Evolutionary conservation across 2,329 filamentous ascomycete genomes (phyloP), one percentile per base, ranked within the genome.

Genomic region (Aspergillus sp.): DNA sequence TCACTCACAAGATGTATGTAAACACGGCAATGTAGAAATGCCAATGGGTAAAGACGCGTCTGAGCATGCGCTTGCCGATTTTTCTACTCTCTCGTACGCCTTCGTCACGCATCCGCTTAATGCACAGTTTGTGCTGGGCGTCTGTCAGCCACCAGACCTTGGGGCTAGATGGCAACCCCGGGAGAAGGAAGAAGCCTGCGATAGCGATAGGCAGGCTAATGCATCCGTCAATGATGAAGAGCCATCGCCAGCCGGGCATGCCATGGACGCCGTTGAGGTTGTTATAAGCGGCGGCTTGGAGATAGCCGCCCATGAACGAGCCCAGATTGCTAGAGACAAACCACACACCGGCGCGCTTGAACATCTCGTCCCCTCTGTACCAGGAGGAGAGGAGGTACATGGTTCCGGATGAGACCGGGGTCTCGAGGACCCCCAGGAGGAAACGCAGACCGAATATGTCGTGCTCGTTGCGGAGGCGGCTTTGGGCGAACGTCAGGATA

Each of bases 141-240:
- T 59, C 56, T 2, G 59, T 67, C n/a, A 71, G 59, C 52, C 68
- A 68, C 20, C 64, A 62, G 6, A 68, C 66, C 35, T 55, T 60
- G 8, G 65, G 66, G 8, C 65, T 63, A 4, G 59, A 54, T 0
- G 69, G 70, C 8, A 69, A 60, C 38, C 69, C 65, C 2, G 69
- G 70, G 52, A 73, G 69, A 47, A 68, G 57, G 43, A 73, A 67
- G 53, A 72, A 75, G 32, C 74, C 75, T n/a, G 69, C 61, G 33
- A 74, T 65, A 3, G 64, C 73, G 48, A 71, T 73, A 30, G 67
- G 75, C 47, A 73, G 49, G 9, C 70, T 73, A 46, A 75, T 74
- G 17, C 65, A 54, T 10, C 65, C 67, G 47, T 70, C 67, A 36
- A 71, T 61, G 38, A 72, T 67, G 52, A 71, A 72, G 16, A 71